Base-by-base conservation (phyloP, 345 rosid genomes). In the Nephelium lappaceum region DNA sequence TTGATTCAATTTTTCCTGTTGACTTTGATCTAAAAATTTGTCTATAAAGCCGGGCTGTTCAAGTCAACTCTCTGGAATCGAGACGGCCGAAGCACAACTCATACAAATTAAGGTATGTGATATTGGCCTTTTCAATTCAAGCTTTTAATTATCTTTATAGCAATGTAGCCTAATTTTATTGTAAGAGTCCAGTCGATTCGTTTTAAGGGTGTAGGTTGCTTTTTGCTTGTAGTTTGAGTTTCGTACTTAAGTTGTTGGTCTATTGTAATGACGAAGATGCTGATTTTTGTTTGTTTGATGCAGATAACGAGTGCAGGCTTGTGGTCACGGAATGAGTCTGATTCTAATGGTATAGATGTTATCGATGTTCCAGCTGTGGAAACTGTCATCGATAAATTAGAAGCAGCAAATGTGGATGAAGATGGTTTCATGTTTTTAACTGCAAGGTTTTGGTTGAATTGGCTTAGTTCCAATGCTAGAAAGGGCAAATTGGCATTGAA, bases 301-400 rank as follows among this genome's bases (percentile, higher is more conserved):
- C 78, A 97, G 99, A 94, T 97, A 74, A 90, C 95, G 67, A 90
- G 98, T 83, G 95, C 94, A 15, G 97, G 97, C 82, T 83, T 94
- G 85, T 94, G 98, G 99, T 93, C 90, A 47, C 92, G 81, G 55
- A 85, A 79, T 78, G 86, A 80, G 67, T 85, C 83, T 78, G 93
- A 88, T 86, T 77, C 84, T 70, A 77, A 69, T 74, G 78, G 79
- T 77, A 68, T 60, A 41, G 84, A 83, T 63, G 78, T 81, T 75
- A 67, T 57, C 25, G 84, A 84, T 63, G 77, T 77, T 67, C 88
- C 89, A 74, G 77, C 77, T 74, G 55, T 76, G 77, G 81, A 83
- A 66, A 71, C 79, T 78, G 78, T 75, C 62, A 45, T 83, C 65
- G 85, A 87, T 70, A 74, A 78, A 61, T 71, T 88, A 64, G 88